Evolutionary conservation across 2,329 filamentous ascomycete species (phyloP).

Genomic region (Harringtonia aguacate): DNA sequence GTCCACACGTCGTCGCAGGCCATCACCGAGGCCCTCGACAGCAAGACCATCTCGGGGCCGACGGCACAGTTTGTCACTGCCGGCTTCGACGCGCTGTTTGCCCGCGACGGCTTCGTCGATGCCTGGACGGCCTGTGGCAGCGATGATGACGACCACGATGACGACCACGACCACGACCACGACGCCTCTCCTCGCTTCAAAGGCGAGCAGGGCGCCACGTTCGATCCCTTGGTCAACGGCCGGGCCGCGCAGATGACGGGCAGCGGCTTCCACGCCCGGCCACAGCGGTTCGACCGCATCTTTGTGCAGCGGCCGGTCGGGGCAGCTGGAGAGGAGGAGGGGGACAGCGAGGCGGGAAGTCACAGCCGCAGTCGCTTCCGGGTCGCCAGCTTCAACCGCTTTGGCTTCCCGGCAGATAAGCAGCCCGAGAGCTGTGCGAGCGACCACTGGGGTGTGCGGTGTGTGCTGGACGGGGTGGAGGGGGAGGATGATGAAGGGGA

Average conservation of each 20-base stretch:
- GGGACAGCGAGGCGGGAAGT: too few relatives aligned
- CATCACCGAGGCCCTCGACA: conserved; percentile 39
- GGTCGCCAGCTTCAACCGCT: conserved; percentile 42
- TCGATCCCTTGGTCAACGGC: conserved; percentile 46
- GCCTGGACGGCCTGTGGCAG: conserved; percentile 36
- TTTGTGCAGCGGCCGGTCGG: conserved; percentile 28
- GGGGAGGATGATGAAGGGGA: neutral
- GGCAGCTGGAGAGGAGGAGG: neutral
- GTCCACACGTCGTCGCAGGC: conserved; percentile 47
- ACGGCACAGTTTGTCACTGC: conserved; percentile 28
- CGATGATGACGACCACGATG: conserved; percentile 26
- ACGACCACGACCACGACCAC: conserved; percentile 16
- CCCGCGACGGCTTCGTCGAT: conserved; percentile 37
- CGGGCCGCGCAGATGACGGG: conserved; percentile 41
- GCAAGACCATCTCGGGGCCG: conserved; percentile 39
- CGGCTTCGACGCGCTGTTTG: conserved; percentile 34
- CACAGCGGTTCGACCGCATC: conserved; percentile 57
- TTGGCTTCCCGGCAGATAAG: conserved; percentile 31
- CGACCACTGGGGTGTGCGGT: conserved; percentile 49
- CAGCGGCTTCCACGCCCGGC: conserved; percentile 37
- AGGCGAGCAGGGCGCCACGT: conserved; percentile 53
- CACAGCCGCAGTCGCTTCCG: conserved; percentile 24
- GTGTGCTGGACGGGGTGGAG: conserved; percentile 22
- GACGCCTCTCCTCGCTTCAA: too few relatives aligned
- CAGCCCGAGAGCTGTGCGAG: conserved; percentile 26